These are phyloP conservation scores for Arachnomyces sp. DNA, from an alignment of 2,329 filamentous ascomycete genomes.

Conservation along the genomic window DNA sequence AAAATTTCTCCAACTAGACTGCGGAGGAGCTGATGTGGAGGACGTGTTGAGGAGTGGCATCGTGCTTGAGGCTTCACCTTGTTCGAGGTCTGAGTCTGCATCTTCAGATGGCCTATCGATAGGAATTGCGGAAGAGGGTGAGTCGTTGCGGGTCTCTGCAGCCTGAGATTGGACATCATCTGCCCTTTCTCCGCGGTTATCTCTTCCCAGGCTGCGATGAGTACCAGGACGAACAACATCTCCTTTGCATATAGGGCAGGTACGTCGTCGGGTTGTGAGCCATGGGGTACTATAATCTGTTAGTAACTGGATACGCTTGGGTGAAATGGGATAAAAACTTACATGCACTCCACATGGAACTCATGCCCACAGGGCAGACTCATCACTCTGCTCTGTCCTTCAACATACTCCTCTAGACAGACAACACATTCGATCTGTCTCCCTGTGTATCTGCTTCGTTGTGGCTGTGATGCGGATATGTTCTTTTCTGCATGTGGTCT, in stretches of 20 bases:
- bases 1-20: conserved; percentile 36
- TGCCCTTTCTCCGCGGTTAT: conserved; percentile 33
- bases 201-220: conserved; percentile 23
- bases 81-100: conserved; percentile 36
- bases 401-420: conserved; percentile 90
- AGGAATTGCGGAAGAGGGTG: conserved; percentile 43
- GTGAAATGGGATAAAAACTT: conserved; percentile 39
- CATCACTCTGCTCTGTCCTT: conserved; percentile 93
- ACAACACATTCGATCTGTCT: conserved; percentile 84
- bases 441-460: conserved; percentile 52
- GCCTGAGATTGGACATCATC: conserved; percentile 39
- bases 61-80: conserved; percentile 26
- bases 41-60: conserved; percentile 23
- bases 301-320: conserved; percentile 3
- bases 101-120: conserved; percentile 31
- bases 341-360: conserved; percentile 98
- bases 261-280: conserved; percentile 88
- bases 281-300: conserved; percentile 67
- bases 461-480: conserved; percentile 25
- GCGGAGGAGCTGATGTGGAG: conserved; percentile 18
- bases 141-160: conserved; percentile 37
- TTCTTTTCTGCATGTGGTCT: conserved; percentile 38
- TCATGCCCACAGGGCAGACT: conserved; percentile 94
- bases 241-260: conserved; percentile 98
- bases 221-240: conserved; percentile 70